Evolutionary conservation across 139 green algal species (phyloP), one percentile per base, ranked within the genome.

Genomic region (Chlorella sp.): DNA sequence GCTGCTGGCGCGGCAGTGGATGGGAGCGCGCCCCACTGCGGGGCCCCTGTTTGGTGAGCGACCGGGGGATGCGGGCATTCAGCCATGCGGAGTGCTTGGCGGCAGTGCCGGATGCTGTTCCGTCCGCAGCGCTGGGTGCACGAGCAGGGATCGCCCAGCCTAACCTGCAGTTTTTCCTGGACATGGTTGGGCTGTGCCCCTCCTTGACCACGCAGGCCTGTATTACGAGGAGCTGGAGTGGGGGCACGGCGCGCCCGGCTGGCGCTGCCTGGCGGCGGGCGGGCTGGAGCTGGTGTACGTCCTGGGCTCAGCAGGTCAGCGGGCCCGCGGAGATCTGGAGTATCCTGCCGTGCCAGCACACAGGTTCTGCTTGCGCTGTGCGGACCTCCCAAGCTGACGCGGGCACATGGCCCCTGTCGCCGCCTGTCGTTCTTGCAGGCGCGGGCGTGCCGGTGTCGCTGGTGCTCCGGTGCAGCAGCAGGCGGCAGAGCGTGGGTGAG

Each of bases 211-310:
- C 41, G 44, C 80, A 85, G 80, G 70, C 23, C 55, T 86, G 34
- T 86, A 71, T 55, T 86, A 86, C 7, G 81, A 86, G 55, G 81
- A 86, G 81, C 36, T 51, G 16, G 32, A 25, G 25, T 86, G 81
- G 81, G 81, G 81, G 4, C 81, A 86, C 34, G 28, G 36, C 23
- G 44, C 81, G 36, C 81, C 81, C 5, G 67, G 20, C 28, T 86
- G 81, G 81, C 81, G 81, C 44, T 57, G 69, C 38, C 26, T 47
- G 11, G 55, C 69, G 17, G 81, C 81, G 4, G 21, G 11, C 36
- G 25, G 73, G 32, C 56, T 86, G 55, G 81, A 86, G 26, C 16
- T 32, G 0, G 56, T 12, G 16, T 86, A 86, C 28, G 41, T 86
- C 1, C 11, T 47, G 18, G 36, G 69, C 20, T 79, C 80, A 2